Conservation (phyloP, 1,284 basidiomycete genomes). For the Cryptococcus sp. region DNA sequence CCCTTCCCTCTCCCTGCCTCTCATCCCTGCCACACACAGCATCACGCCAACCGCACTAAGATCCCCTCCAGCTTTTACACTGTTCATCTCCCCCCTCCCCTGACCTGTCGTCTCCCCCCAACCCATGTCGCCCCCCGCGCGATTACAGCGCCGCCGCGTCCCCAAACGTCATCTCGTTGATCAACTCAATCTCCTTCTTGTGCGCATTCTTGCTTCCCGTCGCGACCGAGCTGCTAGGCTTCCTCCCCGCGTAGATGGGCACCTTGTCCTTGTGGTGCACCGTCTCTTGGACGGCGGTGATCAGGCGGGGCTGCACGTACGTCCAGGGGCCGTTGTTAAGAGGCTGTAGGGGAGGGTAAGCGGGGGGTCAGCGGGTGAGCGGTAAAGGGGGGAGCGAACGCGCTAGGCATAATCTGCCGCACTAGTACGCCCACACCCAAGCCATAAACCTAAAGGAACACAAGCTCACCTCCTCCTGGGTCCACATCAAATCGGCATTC, state of each 20-base stretch:
- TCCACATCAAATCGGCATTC: slow-evolving; percentile 88
- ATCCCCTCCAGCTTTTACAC: no score
- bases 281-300: slow-evolving; percentile 71
- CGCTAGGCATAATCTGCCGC: no score
- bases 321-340: slow-evolving; percentile 92
- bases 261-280: slow-evolving; percentile 87
- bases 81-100: no score
- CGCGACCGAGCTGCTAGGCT: slow-evolving; percentile 71
- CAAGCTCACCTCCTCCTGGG: slow-evolving; percentile 61
- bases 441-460: background rate
- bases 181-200: slow-evolving; percentile 78
- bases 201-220: slow-evolving; percentile 61
- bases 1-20: background rate
- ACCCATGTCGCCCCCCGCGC: background rate
- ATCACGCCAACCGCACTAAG: no score
- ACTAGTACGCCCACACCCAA: no score
- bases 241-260: slow-evolving; percentile 79
- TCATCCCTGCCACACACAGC: background rate
- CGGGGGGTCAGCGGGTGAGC: background rate
- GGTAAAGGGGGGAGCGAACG: no score
- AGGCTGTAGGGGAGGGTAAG: slow-evolving; percentile 55
- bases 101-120: background rate
- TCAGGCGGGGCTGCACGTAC: slow-evolving; percentile 83
- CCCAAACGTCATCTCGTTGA: slow-evolving; percentile 56
- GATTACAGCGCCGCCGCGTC: background rate